Base-by-base conservation (phyloP, 1,284 basidiomycete genomes). In the Tylopilus orsonianus region DNA sequence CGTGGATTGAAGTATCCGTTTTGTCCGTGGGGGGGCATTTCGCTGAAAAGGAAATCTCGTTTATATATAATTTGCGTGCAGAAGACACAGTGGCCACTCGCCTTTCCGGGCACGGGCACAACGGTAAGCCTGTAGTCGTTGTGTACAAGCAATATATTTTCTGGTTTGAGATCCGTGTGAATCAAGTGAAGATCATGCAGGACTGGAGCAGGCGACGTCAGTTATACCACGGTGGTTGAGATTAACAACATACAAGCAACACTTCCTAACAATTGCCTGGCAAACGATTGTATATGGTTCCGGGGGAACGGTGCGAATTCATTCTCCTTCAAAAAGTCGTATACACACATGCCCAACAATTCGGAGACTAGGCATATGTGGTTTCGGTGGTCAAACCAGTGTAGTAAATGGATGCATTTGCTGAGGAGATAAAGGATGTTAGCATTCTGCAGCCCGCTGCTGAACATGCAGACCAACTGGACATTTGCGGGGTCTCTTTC, bases 281-380 rank as follows among this genome's bases (percentile, higher is more conserved):
- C 96, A 66, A 99, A 99, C 48, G 85, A 84, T 75, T 98, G 97
- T 47, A 99, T 99, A 63, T 99, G 95, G 54, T 85, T 81, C 55
- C 93, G 86, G 47, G 96, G 96, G 69, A 99, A 99, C 2, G 97
- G 93, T 40, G 90, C 84, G 71, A 98, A 99, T 53, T 90, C 83
- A 71, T 99, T 99, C 65, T 97, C 93, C 75, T 98, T 99, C 61
- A 99, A 78, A 67, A 99, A 99, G 68, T 99, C 97, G 66, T 98
- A 99, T 19, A 99, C 91, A 70, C 94, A 98, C 85, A 95, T 93
- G 56, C 94, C 94, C 42, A 98, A 79, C 29, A 99, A 79, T 68
- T 98, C 96, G 7, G 95, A 95, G 38, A 99, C 97, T 35, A 99
- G 79, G 68, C 97, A 99, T 58, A 98, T 95, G 69, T 99, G 97